Percentiles rank a stretch among this genome's conserved stretches.
Evolutionary conservation across 108 stramenopile species (phyloP).

Genomic region (Schizochytrium sp.): DNA sequence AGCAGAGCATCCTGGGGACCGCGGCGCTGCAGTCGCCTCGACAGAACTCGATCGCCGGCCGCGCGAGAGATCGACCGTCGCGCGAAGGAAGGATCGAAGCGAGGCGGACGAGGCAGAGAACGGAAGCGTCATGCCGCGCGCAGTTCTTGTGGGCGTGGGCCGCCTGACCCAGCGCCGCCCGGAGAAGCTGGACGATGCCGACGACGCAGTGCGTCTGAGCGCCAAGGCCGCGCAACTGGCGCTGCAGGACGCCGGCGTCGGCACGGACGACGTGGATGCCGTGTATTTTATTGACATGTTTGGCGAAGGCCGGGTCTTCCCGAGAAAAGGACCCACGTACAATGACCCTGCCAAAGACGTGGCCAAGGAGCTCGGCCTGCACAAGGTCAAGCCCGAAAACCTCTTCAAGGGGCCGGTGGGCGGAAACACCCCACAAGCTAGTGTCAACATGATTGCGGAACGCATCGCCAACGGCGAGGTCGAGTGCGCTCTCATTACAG

Average conservation of each 20-base stretch:
- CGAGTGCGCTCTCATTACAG: neutral
- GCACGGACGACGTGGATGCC: neutral
- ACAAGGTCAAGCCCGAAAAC: neutral
- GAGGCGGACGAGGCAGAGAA: neutral
- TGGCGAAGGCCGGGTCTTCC: neutral
- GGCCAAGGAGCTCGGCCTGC: neutral
- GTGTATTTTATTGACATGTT: neutral
- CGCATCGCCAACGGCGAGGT: neutral
- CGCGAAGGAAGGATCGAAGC: too few species aligned
- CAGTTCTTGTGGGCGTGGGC: neutral
- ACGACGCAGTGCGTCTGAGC: neutral
- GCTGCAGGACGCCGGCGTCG: neutral
- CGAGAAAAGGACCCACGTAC: neutral
- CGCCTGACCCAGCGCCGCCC: neutral
- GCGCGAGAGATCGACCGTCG: too few species aligned
- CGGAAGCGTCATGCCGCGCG: neutral
- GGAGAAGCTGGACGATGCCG: neutral
- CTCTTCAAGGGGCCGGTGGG: neutral
- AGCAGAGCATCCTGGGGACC: too few species aligned
- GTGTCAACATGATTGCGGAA: neutral
- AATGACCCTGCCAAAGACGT: neutral
- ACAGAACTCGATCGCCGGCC: too few species aligned
- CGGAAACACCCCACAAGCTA: neutral
- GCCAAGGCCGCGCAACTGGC: neutral
- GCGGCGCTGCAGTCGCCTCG: too few species aligned